Base-by-base conservation (phyloP, 108 stramenopile genomes). In the Chaetoceros tenuissimus region DNA sequence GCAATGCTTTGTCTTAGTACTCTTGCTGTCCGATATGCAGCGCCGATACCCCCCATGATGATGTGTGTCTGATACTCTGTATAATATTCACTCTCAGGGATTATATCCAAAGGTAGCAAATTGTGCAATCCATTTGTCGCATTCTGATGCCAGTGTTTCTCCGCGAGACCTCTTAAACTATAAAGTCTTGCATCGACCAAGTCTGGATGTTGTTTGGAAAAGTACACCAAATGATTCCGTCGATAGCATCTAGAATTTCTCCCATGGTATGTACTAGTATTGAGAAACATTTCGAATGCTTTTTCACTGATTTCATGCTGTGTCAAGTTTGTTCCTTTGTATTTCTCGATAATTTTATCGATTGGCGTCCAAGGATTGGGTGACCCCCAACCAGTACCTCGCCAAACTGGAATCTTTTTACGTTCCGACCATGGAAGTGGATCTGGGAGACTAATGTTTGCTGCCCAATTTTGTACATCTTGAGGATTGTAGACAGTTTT, bases 1-100 rank as follows among this genome's bases (percentile, higher is more conserved):
- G 69, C 69, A 3, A 46, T 53, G 2, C 16, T 31, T 7, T 52
- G 48, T 22, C 57, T 59, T 29, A 71, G 31, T 43, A 61, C 57
- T 19, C 46, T 60, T 1, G 58, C 29, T 3, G 64, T 64, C 21
- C 69, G 69, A 71, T 65, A 71, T 52, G 69, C 69, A 18, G 69
- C 69, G 27, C 69, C 69, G 16, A 57, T 27, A 26, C 69, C 64
- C 24, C 69, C 62, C 55, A 69, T 24, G 18, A 69, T 62, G 0
- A 69, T 24, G 3, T 29, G 59, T 0, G 49, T 43, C 47, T 63
- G 55, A 53, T 51, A 69, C 1, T 63, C 46, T 1, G 68, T 57
- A 30, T 69, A 69, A 44, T 69, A 69, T n/a, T 58, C 50, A 3
- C 16, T 5, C 18, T 31, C 24, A 16, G 52, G 53, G 27, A 68